Evolutionary conservation across 179 eudicot species (phyloP).

Genomic region (Spergularia azorica): DNA sequence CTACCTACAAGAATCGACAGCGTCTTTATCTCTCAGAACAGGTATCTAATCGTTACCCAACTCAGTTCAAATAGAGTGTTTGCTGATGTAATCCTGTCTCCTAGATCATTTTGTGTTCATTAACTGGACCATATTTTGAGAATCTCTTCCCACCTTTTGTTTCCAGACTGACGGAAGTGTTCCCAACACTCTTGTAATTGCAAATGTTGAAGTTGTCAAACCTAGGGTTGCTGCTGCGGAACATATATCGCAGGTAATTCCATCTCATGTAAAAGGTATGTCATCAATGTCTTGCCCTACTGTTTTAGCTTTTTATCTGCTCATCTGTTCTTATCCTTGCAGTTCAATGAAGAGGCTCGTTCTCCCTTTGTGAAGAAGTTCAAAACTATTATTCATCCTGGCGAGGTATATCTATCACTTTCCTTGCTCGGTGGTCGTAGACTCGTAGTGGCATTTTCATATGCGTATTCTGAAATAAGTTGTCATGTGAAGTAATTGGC

Average conservation of each 20-base stretch:
- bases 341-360: conserved; percentile 98
- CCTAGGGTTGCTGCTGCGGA: conserved; percentile 99
- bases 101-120: neutral
- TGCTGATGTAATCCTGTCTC: too few relatives aligned
- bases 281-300: neutral
- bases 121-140: neutral
- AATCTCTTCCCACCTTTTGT: conserved; percentile 11
- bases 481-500: neutral
- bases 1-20: conserved; percentile 84
- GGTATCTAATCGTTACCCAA: conserved; percentile 30
- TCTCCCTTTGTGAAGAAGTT: conserved; percentile 93
- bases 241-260: conserved; percentile 82
- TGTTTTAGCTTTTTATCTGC: neutral
- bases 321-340: conserved; percentile 27
- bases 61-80: neutral
- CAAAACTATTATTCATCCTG: conserved; percentile 96
- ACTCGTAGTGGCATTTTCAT: neutral
- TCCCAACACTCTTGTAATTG: conserved; percentile 94
- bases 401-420: conserved; percentile 63
- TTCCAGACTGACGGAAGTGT: conserved; percentile 94
- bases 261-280: neutral
- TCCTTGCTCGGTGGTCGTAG: neutral
- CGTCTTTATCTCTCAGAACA: conserved; percentile 96
- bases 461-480: neutral
- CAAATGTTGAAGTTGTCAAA: conserved; percentile 91